Evolutionary conservation across 2,329 filamentous ascomycete genomes (phyloP), one percentile per base, ranked within the genome.

Genomic region (Sarocladiaceae sp.): DNA sequence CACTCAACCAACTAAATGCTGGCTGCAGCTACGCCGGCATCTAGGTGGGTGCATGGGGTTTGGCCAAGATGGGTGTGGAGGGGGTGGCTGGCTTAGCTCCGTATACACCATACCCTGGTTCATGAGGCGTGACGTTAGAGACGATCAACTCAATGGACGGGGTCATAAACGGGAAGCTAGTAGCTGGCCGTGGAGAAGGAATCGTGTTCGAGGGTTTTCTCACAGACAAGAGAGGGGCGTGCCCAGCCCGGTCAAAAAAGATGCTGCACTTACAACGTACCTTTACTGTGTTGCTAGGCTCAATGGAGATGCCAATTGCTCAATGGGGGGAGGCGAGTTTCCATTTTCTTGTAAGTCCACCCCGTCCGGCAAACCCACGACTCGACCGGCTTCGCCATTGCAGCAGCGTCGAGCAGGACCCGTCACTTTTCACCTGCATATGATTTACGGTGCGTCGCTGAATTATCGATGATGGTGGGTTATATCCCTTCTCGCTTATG

Each of bases 361-460:
- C 5, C 40, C 22, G 28, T 23, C 12, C 40, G n/a, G n/a, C n/a
- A n/a, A n/a, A n/a, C n/a, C n/a, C n/a, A n/a, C n/a, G n/a, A 44
- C 40, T 26, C 18, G 18, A 17, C 8, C 37, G n/a, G n/a, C n/a
- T n/a, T n/a, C n/a, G n/a, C n/a, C n/a, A n/a, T n/a, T n/a, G n/a
- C n/a, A n/a, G n/a, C n/a, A n/a, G n/a, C n/a, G n/a, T 23, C 20
- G 17, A 22, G 15, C 40, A 44, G 17, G 23, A 23, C 40, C 28
- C 40, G 40, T 48, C 44, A 48, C 26, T 48, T 48, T 33, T 48
- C 44, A 48, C 44, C 40, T 33, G 44, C 44, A 48, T 31, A 48
- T 33, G 44, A 48, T 48, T 48, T 17, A 25, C 44, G 44, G 44
- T 48, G 44, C 44, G 33, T 25, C 44, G 26, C 44, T 44, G 40